Base-by-base conservation (phyloP, 1,284 basidiomycete genomes). In the Cutaneotrichosporon spelunceum region DNA sequence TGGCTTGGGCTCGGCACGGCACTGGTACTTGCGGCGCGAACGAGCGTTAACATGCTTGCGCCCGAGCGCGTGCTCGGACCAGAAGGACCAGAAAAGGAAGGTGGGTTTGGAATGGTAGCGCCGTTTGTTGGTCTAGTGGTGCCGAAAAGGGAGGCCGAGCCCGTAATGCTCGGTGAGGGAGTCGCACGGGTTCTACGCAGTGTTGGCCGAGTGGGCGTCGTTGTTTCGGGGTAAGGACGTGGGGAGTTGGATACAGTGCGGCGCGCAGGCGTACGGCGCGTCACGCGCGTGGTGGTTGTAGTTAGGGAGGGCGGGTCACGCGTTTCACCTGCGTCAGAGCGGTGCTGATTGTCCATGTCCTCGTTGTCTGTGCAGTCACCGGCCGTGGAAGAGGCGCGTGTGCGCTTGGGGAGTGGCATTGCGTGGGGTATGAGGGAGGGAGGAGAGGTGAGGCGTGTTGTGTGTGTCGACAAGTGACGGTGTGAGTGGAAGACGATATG, bases 1-100 rank as follows among this genome's bases (percentile, higher is more conserved):
- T 44, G 70, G 66, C n/a, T 63, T 50, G 53, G 66, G 65, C 50
- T 71, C 65, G 52, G 73, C 65, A 54, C 73, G 65, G 66, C 65
- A 55, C 66, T 33, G 67, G 66, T 27, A 39, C 62, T 57, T 59
- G 63, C 64, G 16, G 62, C 63, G 21, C 66, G 64, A 24, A 57
- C 56, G 23, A 49, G 45, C 16, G 52, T 30, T 3, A 34, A 13
- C 14, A 23, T 4, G n/a, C 52, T 23, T 21, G 23, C 45, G 49
- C 56, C 49, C 23, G 45, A 24, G 52, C 55, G 29, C 30, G 47
- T 57, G 33, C 56, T 57, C n/a, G 56, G 47, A 24, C 56, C 55
- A 44, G 55, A 19, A 10, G 56, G 47, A 24, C 56, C 55, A 44
- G 55, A 19, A 10, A 48, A 21, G 39, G 39, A 45, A 45, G 27